These are phyloP conservation scores for Neurospora sublineolata DNA, from an alignment of 495 filamentous ascomycete genomes.

Conservation along the genomic window DNA sequence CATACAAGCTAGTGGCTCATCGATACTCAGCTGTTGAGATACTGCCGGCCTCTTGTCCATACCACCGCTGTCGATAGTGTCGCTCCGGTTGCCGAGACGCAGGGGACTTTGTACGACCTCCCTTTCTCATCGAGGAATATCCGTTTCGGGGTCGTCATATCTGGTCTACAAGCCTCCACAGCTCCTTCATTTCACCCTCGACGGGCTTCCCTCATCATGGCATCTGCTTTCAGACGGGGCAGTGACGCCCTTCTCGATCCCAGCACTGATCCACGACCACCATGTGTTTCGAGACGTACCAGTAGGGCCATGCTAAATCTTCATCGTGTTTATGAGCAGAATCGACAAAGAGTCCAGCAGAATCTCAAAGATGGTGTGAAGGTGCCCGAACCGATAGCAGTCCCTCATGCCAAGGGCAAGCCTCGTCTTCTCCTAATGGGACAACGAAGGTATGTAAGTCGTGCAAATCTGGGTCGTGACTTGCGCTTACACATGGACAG, in stretches of 20 bases:
- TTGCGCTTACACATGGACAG: constrained; percentile 35
- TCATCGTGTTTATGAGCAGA: constrained; percentile 45
- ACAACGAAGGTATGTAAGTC: constrained; percentile 61
- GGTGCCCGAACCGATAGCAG: constrained; percentile 26
- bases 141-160: neutral
- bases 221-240: constrained; percentile 13
- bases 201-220: constrained; percentile 17
- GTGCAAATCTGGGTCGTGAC: neutral
- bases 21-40: neutral
- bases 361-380: constrained; percentile 24
- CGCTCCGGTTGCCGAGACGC: neutral
- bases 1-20: neutral
- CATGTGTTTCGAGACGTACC: constrained; percentile 15
- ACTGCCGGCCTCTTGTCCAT: neutral
- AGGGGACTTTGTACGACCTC: neutral
- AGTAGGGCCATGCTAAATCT: constrained; percentile 44
- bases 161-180: neutral
- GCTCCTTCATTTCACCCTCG: neutral
- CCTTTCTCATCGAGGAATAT: neutral
- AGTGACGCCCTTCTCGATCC: constrained; percentile 10
- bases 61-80: neutral
- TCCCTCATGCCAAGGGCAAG: constrained; percentile 45
- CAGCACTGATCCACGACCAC: constrained; percentile 11
- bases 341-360: constrained; percentile 34
- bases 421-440: constrained; percentile 91